A percentile compares a stretch with the other conserved stretches of the same genome.
Evolutionary conservation across 352 stramenopile genomes (phyloP).

Genomic region (Globisporangium okanoganense): DNA sequence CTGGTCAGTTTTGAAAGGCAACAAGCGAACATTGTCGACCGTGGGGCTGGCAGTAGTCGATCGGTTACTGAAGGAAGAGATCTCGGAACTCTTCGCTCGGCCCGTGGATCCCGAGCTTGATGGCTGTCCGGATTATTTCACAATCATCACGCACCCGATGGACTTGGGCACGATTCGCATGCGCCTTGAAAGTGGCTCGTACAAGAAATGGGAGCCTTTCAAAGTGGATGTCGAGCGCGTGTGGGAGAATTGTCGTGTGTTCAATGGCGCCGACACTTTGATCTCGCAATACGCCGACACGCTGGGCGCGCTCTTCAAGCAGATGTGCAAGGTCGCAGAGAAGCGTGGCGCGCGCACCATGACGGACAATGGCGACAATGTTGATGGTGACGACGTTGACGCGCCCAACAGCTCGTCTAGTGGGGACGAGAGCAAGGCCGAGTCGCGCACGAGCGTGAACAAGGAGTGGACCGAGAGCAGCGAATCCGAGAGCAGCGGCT

Average conservation of each 20-base stretch:
- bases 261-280: constrained; percentile 72
- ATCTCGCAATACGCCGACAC: constrained; percentile 75
- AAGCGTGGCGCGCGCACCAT: constrained; percentile 48
- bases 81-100: constrained; percentile 75
- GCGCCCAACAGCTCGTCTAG: constrained; percentile 25
- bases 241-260: constrained; percentile 82
- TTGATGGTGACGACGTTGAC: constrained; percentile 14
- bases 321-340: constrained; percentile 58
- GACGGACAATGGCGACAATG: constrained; percentile 23
- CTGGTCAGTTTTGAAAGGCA: constrained; percentile 52
- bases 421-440: constrained; percentile 33
- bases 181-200: constrained; percentile 52
- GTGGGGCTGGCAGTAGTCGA: constrained; percentile 62
- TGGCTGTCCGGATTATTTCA: constrained; percentile 82
- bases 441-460: constrained; percentile 46
- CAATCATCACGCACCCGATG: constrained; percentile 79
- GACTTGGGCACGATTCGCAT: constrained; percentile 81
- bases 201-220: constrained; percentile 77
- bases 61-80: constrained; percentile 69
- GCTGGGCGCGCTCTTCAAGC: constrained; percentile 58
- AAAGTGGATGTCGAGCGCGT: constrained; percentile 75
- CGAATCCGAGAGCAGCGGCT: constrained; percentile 57
- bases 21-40: constrained; percentile 33
- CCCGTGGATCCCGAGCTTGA: constrained; percentile 80
- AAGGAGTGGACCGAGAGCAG: constrained; percentile 65